Evolutionary conservation across 805 yeast genomes (phyloP), one percentile per base, ranked within the genome.

Genomic region (Yarrowia divulgata): DNA sequence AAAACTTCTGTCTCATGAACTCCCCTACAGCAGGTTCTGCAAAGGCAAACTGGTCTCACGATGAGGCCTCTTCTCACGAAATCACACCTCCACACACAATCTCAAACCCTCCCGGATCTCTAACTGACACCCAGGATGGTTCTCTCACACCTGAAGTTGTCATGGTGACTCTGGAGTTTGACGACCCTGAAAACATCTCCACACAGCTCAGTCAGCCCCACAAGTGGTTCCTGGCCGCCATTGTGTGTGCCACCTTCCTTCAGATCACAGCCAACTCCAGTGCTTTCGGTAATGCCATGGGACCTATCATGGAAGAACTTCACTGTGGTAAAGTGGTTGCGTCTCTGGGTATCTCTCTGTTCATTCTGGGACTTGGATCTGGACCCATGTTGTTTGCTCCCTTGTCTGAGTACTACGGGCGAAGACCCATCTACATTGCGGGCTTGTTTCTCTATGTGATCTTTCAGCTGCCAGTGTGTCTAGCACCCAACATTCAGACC

Each of bases 331-430:
- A 78, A 43, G 84, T 83, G 32, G 58, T 84, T 46, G 79, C 80
- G 34, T 75, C 84, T 23, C 74, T 85, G 60, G 84, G 84, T 12
- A 83, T 86, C n/a, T 81, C 87, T 1, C 78, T 86, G 48, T 85
- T 81, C 77, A 80, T 85, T 32, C 77, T 87, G 37, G 87, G 90
- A 40, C 86, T 90, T 72, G 93, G 90, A 0, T 80, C 85, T 74
- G 87, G 88, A 0, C 86, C 92, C 1, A 80, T 89, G 62, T 77
- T 90, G 69, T 76, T 87, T 49, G 91, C 93, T 1, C 95, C 95
- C 3, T 80, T 89, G 18, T 85, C 93, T 7, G 88, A 89, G 49
- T 79, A 88, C 48, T 90, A 87, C 75, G 95, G 95, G 14, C 81
- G 95, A 74, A 85, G 88, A 72, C 75, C 88, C 63, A 81, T 90